Evolutionary conservation across 148 eudicot genomes (phyloP).

Genomic region (Selenicereus undatus): DNA sequence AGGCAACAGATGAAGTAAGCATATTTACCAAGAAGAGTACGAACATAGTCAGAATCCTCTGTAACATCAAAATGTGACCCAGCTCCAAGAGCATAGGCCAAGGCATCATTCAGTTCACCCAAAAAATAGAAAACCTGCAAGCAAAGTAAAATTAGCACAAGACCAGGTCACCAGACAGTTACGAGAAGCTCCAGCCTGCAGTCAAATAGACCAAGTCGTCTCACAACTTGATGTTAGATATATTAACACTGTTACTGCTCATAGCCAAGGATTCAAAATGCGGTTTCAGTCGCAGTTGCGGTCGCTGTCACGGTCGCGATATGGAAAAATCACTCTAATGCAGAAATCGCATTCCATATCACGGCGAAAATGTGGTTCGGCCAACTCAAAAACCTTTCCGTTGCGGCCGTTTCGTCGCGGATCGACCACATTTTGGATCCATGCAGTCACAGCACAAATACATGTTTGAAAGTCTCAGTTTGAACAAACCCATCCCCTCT

Average conservation of each 20-base stretch:
- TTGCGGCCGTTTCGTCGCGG: too few species aligned
- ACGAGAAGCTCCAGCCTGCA: background rate
- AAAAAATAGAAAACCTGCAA: slow-evolving; percentile 77
- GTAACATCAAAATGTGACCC: slow-evolving; percentile 86
- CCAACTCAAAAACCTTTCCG: too few species aligned
- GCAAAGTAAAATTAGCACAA: slow-evolving; percentile 5
- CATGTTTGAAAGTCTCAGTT: background rate
- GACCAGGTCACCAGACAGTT: background rate
- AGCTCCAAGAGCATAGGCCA: slow-evolving; percentile 96
- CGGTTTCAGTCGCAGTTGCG: too few species aligned
- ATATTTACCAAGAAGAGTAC: slow-evolving; percentile 76
- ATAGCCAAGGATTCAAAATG: too few species aligned
- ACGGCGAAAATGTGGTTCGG: too few species aligned
- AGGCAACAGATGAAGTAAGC: background rate
- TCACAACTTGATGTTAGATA: too few species aligned
- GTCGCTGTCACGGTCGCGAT: too few species aligned
- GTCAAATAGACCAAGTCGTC: background rate
- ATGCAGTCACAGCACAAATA: too few species aligned
- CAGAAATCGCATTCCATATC: too few species aligned
- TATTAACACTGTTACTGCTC: too few species aligned
- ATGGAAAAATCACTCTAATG: too few species aligned
- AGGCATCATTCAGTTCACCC: slow-evolving; percentile 88
- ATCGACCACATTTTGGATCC: too few species aligned
- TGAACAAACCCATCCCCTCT: background rate
- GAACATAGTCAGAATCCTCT: slow-evolving; percentile 94